phyloP scores from a whole-genome alignment of 164 flowering plant species.

The Stephania yunnanensis region DNA sequence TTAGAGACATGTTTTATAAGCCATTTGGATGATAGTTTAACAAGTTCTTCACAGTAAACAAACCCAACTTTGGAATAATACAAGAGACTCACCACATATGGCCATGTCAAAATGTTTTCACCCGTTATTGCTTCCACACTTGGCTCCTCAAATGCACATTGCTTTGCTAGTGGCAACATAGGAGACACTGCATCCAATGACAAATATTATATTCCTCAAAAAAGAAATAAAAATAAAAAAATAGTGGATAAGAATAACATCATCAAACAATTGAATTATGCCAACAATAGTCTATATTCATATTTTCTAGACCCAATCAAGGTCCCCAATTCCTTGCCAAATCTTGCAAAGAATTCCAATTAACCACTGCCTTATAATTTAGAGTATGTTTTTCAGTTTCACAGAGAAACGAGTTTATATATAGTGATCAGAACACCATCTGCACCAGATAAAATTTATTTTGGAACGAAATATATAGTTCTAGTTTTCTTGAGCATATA shows the following conservation, averaged over 20 bases:
- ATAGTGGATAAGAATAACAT: background rate
- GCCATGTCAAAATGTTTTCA: slow-evolving; percentile 96
- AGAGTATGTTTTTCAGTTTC: background rate
- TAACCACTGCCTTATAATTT: background rate
- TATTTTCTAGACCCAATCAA: background rate
- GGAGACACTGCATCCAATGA: slow-evolving; percentile 78
- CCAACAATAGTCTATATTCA: background rate
- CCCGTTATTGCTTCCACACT: slow-evolving; percentile 84
- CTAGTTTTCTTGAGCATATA: background rate
- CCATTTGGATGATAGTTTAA: background rate
- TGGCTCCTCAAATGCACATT: slow-evolving; percentile 99
- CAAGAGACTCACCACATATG: slow-evolving; percentile 70
- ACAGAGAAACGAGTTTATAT: too few species aligned
- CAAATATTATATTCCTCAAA: background rate
- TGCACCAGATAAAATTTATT: too few species aligned
- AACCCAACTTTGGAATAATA: background rate
- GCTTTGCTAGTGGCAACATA: slow-evolving; percentile 91
- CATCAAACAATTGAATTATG: background rate
- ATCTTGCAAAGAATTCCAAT: background rate
- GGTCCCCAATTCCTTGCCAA: background rate
- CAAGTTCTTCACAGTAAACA: background rate
- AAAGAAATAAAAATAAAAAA: background rate
- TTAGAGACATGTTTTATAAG: background rate
- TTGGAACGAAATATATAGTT: background rate
- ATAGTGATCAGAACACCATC: too few species aligned